Conservation (phyloP, 2,329 filamentous ascomycete species). For the Colletotrichum sp. region DNA sequence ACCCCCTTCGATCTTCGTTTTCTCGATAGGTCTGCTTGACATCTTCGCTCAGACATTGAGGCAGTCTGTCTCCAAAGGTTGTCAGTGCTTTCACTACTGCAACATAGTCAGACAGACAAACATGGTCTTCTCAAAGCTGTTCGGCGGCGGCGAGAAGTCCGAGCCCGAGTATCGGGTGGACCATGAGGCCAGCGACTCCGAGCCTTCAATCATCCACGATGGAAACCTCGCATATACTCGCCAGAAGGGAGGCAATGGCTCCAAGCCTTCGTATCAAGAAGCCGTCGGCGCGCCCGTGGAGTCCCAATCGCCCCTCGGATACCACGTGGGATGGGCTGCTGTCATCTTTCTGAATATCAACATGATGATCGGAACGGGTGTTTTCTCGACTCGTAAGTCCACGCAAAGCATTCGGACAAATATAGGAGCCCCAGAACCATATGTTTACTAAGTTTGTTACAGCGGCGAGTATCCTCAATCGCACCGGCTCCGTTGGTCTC, state of each 20-base stretch:
- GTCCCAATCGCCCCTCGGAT: slow-evolving; percentile 61
- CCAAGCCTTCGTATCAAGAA: slow-evolving; percentile 61
- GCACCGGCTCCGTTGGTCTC: slow-evolving; percentile 67
- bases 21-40: neutral
- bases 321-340: slow-evolving; percentile 59
- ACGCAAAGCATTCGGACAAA: neutral
- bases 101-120: neutral
- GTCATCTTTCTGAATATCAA: slow-evolving; percentile 66
- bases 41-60: neutral
- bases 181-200: slow-evolving; percentile 26
- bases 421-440: neutral
- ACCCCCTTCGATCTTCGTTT: neutral
- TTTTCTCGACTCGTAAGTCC: slow-evolving; percentile 67
- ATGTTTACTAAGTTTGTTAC: neutral
- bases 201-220: slow-evolving; percentile 33
- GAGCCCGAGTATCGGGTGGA: neutral
- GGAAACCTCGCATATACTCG: slow-evolving; percentile 47
- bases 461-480: slow-evolving; percentile 63
- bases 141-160: slow-evolving; percentile 6
- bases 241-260: slow-evolving; percentile 52
- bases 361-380: slow-evolving; percentile 67
- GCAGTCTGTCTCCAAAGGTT: neutral
- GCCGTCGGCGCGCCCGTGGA: slow-evolving; percentile 67
- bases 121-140: slow-evolving; percentile 13
- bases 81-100: neutral